Percentiles rank a stretch among this genome's conserved stretches.
These are phyloP conservation scores for Fusarium sp. DNA, from an alignment of 2,329 filamentous ascomycete species.

Conservation along the genomic window DNA sequence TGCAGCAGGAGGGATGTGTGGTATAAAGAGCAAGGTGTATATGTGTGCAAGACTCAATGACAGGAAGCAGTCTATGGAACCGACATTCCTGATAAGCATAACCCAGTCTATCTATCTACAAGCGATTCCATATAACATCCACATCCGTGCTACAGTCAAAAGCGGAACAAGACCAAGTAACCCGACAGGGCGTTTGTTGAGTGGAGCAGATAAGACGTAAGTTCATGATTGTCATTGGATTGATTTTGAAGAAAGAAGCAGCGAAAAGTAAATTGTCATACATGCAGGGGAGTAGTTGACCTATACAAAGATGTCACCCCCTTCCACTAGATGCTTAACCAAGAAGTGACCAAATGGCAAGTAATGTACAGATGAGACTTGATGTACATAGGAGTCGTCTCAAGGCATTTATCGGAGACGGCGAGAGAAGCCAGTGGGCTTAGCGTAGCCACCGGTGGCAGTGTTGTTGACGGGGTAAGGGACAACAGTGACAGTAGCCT, in stretches of 20 bases:
- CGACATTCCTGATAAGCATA: slow-evolving; percentile 9
- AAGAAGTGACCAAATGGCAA: slow-evolving; percentile 35
- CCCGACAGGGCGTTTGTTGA: slow-evolving; percentile 4
- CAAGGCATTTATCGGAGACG: slow-evolving; percentile 45
- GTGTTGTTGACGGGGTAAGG: slow-evolving; percentile 55
- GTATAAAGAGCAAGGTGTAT: slow-evolving; percentile 26
- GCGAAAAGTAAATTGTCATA: slow-evolving; percentile 39
- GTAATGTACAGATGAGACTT: slow-evolving; percentile 39
- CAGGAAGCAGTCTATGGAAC: slow-evolving; percentile 8
- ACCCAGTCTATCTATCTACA: slow-evolving; percentile 37
- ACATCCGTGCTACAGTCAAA: slow-evolving; percentile 1
- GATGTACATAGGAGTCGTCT: slow-evolving; percentile 27
- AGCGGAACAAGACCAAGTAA: slow-evolving; percentile 8
- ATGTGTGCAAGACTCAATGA: slow-evolving; percentile 29
- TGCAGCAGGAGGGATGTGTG: slow-evolving; percentile 30
- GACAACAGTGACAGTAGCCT: slow-evolving; percentile 50
- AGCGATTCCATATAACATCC: slow-evolving; percentile 2
- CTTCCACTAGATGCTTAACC: slow-evolving; percentile 36
- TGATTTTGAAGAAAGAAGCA: slow-evolving; percentile 36
- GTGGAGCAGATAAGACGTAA: slow-evolving; percentile 36
- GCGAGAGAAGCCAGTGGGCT: slow-evolving; percentile 49
- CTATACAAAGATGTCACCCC: slow-evolving; percentile 19
- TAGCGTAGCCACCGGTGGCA: slow-evolving; percentile 47
- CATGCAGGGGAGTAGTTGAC: slow-evolving; percentile 36
- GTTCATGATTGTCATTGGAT: slow-evolving; percentile 45